Base-by-base conservation (phyloP, 202 grass and related monocot genomes). In the Digitaria exilis region DNA sequence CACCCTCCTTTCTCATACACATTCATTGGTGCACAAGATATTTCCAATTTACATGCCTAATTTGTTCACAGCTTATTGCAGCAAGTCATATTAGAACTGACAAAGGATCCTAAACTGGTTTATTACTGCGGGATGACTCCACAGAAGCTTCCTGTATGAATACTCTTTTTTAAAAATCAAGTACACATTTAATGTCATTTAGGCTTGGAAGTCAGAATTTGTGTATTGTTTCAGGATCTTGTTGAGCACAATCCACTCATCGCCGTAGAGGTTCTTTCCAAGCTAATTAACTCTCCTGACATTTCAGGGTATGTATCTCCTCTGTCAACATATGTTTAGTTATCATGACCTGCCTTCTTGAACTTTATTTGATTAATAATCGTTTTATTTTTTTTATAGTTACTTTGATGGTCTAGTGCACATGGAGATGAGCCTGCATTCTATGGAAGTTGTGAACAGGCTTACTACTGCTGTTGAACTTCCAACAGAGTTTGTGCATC, bases 361-460 rank as follows among this genome's bases (percentile, higher is more conserved):
- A 29, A 11, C 16, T 50, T 55, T 77, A 43, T 85, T 58, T 76
- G 76, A 52, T 7, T 70, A 22, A 28, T 86, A 52, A 83, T 52
- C 50, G 42, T 73, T 70, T 37, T 86, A 51, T 69, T 81, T 39
- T 54, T 78, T 54, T 68, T 1, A 45, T 26, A 98, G 96, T 92
- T 98, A 93, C 76, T 98, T 98, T 54, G 85, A 89, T 44, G 93
- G 94, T 78, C 93, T 99, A 88, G 96, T 99, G 77, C 94, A 91
- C 85, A 99, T 99, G 96, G 96, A 99, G 80, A 99, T 99, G 96
- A 99, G 96, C 84, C 76, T 99, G 56, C 96, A 99, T 85, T 99
- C 96, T 17, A 99, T 99, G 96, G 96, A 99, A 88, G 96, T 99
- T 87, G 96, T 99, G 71, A 99, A 99, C 88, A 91, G 96, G 79